Evolutionary conservation across 805 yeast genomes (phyloP), one percentile per base, ranked within the genome.

Genomic region (Ogataea methylovora): DNA sequence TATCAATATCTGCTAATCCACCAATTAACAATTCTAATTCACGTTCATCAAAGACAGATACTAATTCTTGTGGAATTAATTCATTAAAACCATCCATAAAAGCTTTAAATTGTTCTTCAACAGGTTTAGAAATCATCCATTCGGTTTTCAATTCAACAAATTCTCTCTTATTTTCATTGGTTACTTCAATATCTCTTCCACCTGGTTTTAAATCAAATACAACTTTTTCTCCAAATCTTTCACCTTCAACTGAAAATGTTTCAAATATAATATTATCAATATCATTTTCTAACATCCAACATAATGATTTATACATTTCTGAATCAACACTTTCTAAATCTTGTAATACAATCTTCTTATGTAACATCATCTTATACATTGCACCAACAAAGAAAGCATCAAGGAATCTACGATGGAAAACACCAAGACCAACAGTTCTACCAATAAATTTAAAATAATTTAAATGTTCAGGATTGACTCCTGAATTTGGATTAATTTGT

Each of bases 321-420:
- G 95, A 90, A 61, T 92, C 99, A 40, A 94, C 97, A 61, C 97
- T 95, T 61, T 92, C 98, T 94, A 92, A 83, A 63, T 92, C 99
- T 60, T 85, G 95, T 46, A 92, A 67, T 2, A 86, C 90, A 46
- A 92, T 95, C 67, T 87, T 87, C 62, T 92, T 92, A 55, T 79
- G 85, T 49, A 92, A 70, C 83, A 92, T 86, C 97, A 92, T 86
- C 67, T 92, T 92, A 65, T 92, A 92, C 60, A 92, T 76, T 1
- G 98, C 97, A 46, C 96, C 96, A 50, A 94, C 95, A 61, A 92
- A 92, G 73, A 92, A 92, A 0, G 97, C 97, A 60, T 92, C 99
- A 57, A 92, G 66, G 67, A 92, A 92, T 59, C 98, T 76, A 60
- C 98, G 78, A 59, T 92, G 98, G 87, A 92, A 92, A 14, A 92